phyloP scores from a whole-genome alignment of 1,139 yeast genomes.

The Taphrina communis region DNA sequence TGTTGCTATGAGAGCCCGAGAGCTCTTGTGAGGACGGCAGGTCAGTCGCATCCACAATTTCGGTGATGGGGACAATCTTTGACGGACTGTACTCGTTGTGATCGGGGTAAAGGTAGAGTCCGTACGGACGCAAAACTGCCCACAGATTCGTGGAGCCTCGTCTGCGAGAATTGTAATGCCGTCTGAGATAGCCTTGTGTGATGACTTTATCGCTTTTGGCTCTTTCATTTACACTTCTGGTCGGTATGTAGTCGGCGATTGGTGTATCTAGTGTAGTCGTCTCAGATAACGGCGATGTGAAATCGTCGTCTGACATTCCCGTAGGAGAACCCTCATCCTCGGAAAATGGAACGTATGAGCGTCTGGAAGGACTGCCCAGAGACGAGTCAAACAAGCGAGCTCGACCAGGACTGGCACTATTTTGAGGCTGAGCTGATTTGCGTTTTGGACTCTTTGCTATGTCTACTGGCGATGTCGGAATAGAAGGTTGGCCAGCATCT shows the following conservation, averaged over 20 bases:
- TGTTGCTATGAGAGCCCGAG: not conserved
- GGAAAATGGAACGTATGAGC: constrained; percentile 1
- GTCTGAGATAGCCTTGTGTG: constrained; percentile 34
- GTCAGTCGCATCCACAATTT: constrained; percentile 26
- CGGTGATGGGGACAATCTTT: constrained; percentile 22
- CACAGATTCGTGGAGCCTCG: constrained; percentile 15
- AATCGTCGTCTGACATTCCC: constrained; percentile 12
- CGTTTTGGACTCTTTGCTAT: not conserved
- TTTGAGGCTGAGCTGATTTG: not conserved
- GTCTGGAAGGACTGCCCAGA: not conserved
- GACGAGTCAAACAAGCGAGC: constrained; percentile 3
- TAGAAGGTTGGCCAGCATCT: constrained; percentile 5
- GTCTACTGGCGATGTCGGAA: constrained; percentile 12
- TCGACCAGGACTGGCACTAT: not conserved
- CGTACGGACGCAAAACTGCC: constrained; percentile 26
- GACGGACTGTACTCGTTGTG: constrained; percentile 21
- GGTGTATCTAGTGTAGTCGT: constrained; percentile 13
- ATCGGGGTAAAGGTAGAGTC: constrained; percentile 26
- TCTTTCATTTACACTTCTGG: constrained; percentile 12
- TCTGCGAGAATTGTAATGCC: constrained; percentile 1
- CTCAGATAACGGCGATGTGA: constrained; percentile 10
- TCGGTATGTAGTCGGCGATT: constrained; percentile 2
- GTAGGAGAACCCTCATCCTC: constrained; percentile 15
- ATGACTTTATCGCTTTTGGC: constrained; percentile 29
- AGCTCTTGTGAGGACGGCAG: constrained; percentile 6